A percentile compares a stretch with the other conserved stretches of the same genome.
Conservation (phyloP, 129 eudicot species). For the Flaveria bidentis region DNA sequence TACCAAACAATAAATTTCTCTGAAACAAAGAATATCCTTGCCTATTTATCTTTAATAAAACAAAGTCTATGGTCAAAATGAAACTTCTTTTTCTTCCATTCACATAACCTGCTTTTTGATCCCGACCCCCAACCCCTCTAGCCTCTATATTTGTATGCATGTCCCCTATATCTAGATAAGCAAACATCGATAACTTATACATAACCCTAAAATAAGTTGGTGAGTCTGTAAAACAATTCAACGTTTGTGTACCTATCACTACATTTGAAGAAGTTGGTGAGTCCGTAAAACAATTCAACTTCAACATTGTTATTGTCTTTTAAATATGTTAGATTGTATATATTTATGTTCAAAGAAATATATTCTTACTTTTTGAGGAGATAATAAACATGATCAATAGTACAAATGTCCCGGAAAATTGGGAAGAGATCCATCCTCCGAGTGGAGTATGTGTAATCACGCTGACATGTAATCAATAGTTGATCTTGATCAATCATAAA, state of each 20-base stretch:
- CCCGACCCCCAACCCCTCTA: background rate
- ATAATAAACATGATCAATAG: conserved; percentile 48
- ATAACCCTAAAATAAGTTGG: background rate
- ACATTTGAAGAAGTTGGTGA: too few species aligned
- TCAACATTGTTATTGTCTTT: too few species aligned
- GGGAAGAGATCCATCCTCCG: conserved; percentile 51
- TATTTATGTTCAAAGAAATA: background rate
- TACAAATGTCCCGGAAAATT: conserved; percentile 42
- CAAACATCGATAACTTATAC: conserved; percentile 16
- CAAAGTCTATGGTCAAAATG: conserved; percentile 19
- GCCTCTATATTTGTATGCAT: background rate
- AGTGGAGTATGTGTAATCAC: conserved; percentile 46
- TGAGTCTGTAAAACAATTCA: too few species aligned
- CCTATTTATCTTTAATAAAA: background rate
- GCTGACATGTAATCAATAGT: conserved; percentile 70
- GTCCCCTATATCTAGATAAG: background rate
- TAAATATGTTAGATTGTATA: background rate
- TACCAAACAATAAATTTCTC: background rate
- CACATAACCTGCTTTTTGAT: conserved; percentile 7
- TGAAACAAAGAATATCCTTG: background rate
- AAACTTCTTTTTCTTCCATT: conserved; percentile 5
- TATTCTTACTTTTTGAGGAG: conserved; percentile 22
- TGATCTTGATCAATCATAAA: conserved; percentile 35
- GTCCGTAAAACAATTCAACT: too few species aligned
- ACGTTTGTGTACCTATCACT: too few species aligned